A percentile compares a stretch with the other conserved stretches of the same genome.
Evolutionary conservation across 257 asterid genomes (phyloP).

Genomic region (Galeopsis tetrahit): DNA sequence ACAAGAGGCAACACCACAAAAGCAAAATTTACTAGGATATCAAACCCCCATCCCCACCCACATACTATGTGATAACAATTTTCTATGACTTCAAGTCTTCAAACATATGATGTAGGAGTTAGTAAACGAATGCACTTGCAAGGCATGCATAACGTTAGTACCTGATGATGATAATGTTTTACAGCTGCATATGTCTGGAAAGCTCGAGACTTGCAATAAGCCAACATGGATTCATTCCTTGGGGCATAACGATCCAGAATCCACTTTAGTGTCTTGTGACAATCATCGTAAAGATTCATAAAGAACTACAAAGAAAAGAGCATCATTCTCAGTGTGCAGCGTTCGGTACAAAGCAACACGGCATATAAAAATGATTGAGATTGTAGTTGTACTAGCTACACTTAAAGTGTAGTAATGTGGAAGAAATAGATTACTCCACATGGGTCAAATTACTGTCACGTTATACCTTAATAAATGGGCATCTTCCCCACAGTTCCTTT

Average conservation of each 20-base stretch:
- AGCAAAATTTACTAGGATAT: slow-evolving; percentile 16
- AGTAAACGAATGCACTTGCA: slow-evolving; percentile 17
- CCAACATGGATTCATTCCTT: slow-evolving; percentile 38
- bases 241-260: slow-evolving; percentile 46
- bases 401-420: background rate
- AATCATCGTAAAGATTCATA: slow-evolving; percentile 33
- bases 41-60: background rate
- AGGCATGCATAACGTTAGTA: slow-evolving; percentile 32
- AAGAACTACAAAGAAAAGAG: slow-evolving; percentile 48
- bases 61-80: background rate
- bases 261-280: slow-evolving; percentile 42
- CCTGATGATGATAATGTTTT: slow-evolving; percentile 77
- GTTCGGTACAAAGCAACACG: slow-evolving; percentile 2
- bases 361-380: slow-evolving; percentile 9
- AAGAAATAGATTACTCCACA: slow-evolving; percentile 22
- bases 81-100: slow-evolving; percentile 10
- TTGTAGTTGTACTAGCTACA: slow-evolving; percentile 21
- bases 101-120: slow-evolving; percentile 22
- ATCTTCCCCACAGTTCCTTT: slow-evolving; percentile 58
- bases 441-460: slow-evolving; percentile 14
- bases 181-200: slow-evolving; percentile 50
- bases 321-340: slow-evolving; percentile 28
- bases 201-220: slow-evolving; percentile 51
- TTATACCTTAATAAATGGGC: slow-evolving; percentile 74
- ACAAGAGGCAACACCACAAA: slow-evolving; percentile 22